Base-by-base conservation (phyloP, 2,329 filamentous ascomycete species). In the Xylariales sp. region DNA sequence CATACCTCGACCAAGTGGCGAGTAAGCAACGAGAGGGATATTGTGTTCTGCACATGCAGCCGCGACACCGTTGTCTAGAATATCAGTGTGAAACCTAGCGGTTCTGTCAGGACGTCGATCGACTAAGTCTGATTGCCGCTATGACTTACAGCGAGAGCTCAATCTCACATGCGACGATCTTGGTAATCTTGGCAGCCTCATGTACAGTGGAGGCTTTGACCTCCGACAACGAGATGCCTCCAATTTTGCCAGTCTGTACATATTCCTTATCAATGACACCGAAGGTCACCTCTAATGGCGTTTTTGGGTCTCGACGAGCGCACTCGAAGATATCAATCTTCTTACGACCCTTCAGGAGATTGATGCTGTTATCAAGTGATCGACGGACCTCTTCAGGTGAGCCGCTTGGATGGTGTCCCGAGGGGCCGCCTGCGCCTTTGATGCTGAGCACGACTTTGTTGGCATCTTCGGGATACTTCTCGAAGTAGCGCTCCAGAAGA, bases 21-120 rank as follows among this genome's bases (percentile, higher is more conserved):
- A 83, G 62, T 88, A 90, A 0, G 82, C 84, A 25, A 88, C 63
- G 35, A 90, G 65, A 0, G 84, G 81, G 45, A 91, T 88, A 34
- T 70, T 65, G 33, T 84, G 61, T 56, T 90, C 72, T 0, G 67
- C 71, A 53, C 79, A 84, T 0, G 76, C 70, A 42, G 46, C 54
- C 6, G 55, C 55, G n/a, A 61, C 52, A 12, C 58, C 57, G 38
- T 61, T 56, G 9, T 53, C 35, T 16, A 60, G 43, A 19, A 54
- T 37, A 1, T 61, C 52, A 11, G 50, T 50, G 12, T 44, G 37
- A 54, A 7, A 55, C 55, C 19, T 21, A 14, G 21, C n/a, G 10
- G 12, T 7, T 11, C 15, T 20, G 31, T 53, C 48, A 54, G 50
- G 14, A 42, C 39, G 24, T 15, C 24, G 18, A 16, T 21, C 19